Base-by-base conservation (phyloP, 192 early-diverging fungal genomes). In the Linnemannia exigua region DNA sequence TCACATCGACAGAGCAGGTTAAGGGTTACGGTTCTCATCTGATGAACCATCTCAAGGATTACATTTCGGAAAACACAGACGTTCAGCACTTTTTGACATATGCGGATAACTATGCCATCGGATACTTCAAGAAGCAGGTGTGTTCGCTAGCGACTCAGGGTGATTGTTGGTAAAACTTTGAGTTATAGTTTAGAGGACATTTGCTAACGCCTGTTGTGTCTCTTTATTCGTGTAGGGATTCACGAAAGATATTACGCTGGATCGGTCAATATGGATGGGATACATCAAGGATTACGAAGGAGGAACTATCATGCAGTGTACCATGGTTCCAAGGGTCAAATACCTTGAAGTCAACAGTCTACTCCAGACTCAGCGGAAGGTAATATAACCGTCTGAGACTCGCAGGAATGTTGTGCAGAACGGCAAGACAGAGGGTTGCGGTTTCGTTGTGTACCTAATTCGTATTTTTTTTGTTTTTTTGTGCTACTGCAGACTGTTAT, bases 211-310 rank as follows among this genome's bases (percentile, higher is more conserved):
- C n/a, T n/a, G n/a, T 52, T 17, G 9, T 63, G 35, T 35, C 66
- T 33, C 19, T 4, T 37, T 7, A 17, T 48, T 46, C 17, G 19
- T 52, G 20, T 51, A 84, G 93, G 99, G 98, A 28, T 99, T 99
- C 83, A 99, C 97, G 22, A 97, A 96, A 17, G 98, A 99, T 25
- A 98, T 99, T 52, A 96, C 97, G 20, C 89, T 99, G 76, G 98
- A 99, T 75, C 95, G 95, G 76, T 89, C 92, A 33, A 89, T 96
- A 68, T 99, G 99, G 99, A 94, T 98, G 81, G 98, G 98, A 1
- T 99, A 99, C 83, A 99, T 99, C 84, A 99, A 99, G 82, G 99
- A 99, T 89, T 99, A 99, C 84, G 98, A 98, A 80, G 98, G 98
- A 19, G 99, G 97, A 50, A 99, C 98, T 12, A 90, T 99, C 22